These are phyloP conservation scores for Pichia ethanolica DNA, from an alignment of 805 yeast species.

Conservation along the genomic window DNA sequence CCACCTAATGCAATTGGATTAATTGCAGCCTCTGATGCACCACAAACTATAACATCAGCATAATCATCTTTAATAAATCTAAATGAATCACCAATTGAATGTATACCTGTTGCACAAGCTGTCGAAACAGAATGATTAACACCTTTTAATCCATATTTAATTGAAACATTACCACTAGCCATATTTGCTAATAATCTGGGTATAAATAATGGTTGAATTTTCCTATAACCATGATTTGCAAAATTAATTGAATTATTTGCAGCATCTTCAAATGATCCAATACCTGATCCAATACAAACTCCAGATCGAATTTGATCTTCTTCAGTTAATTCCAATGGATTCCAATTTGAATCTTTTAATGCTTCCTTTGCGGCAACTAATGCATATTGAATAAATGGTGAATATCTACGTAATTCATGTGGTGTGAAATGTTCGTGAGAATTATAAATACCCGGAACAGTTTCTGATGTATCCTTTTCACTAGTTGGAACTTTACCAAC, in stretches of 20 bases:
- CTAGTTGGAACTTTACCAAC: conserved; percentile 64
- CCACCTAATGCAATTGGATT: conserved; percentile 88
- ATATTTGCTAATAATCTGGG: conserved; percentile 81
- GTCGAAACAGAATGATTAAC: conserved; percentile 86
- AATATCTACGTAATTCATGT: conserved; percentile 52
- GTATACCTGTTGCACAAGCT: conserved; percentile 96
- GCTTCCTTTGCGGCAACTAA: conserved; percentile 75
- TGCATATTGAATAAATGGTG: conserved; percentile 72
- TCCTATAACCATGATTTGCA: conserved; percentile 46
- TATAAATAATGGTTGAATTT: conserved; percentile 77
- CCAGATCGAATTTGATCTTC: conserved; percentile 42
- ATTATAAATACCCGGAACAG: conserved; percentile 34
- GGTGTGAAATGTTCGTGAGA: conserved; percentile 40
- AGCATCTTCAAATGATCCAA: conserved; percentile 76
- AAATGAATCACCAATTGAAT: conserved; percentile 88
- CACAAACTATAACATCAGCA: conserved; percentile 84
- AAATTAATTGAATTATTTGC: conserved; percentile 49
- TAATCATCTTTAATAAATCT: conserved; percentile 73
- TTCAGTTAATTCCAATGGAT: conserved; percentile 26
- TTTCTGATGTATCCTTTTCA: conserved; percentile 29
- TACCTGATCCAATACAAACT: conserved; percentile 87
- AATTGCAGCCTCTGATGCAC: conserved; percentile 85
- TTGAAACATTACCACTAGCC: conserved; percentile 91
- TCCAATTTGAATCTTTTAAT: conserved; percentile 54
- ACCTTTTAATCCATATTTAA: conserved; percentile 68